Percentiles rank a stretch among this genome's conserved stretches.
Evolutionary conservation across 164 flowering plant genomes (phyloP).

Genomic region (Magnolia sinica): DNA sequence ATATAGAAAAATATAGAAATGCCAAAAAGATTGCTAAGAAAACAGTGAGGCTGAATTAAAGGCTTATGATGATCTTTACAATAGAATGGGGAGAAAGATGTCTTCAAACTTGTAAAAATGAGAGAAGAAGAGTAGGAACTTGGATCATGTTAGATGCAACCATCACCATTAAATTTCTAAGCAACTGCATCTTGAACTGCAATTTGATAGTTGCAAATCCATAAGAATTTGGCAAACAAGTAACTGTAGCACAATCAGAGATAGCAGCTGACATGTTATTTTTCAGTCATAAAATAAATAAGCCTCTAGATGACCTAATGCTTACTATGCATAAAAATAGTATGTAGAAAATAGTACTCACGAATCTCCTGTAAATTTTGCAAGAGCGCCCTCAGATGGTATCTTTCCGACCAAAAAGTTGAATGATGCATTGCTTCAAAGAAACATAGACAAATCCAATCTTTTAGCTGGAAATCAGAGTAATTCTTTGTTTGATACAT

Average conservation of each 20-base stretch:
- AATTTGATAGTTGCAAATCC: neutral
- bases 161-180: neutral
- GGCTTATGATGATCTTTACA: too few relatives aligned
- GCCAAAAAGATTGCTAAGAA: too few relatives aligned
- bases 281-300: neutral
- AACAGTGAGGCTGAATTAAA: too few relatives aligned
- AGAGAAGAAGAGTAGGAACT: too few relatives aligned
- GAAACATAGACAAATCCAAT: slow-evolving; percentile 12
- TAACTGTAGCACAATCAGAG: neutral
- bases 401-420: slow-evolving; percentile 81
- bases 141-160: neutral
- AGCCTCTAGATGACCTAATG: neutral
- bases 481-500: neutral
- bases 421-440: slow-evolving; percentile 75
- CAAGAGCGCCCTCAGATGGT: slow-evolving; percentile 70
- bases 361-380: slow-evolving; percentile 63
- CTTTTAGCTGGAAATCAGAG: neutral
- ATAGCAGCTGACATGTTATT: neutral
- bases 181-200: neutral
- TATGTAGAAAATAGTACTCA: slow-evolving; percentile 37
- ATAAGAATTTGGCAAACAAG: neutral
- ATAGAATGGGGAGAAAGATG: too few relatives aligned
- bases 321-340: neutral
- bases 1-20: too few relatives aligned
- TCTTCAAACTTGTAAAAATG: too few relatives aligned